Percentiles rank a stretch among this genome's conserved stretches.
These are phyloP conservation scores for Ascoidea asiatica DNA, from an alignment of 805 yeast genomes.

Conservation along the genomic window DNA sequence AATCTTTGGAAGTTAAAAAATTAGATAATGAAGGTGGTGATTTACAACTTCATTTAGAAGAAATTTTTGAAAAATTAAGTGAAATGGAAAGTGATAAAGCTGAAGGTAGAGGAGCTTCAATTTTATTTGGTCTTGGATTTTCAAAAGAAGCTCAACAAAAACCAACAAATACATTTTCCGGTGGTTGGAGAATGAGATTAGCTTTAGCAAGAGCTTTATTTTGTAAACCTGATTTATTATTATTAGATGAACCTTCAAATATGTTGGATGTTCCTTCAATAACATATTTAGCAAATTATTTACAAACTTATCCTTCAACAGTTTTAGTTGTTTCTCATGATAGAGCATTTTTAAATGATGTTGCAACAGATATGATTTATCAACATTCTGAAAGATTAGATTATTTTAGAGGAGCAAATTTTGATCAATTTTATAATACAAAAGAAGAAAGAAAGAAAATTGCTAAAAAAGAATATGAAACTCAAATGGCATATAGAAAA, in stretches of 20 bases:
- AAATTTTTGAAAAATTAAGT: constrained; percentile 64
- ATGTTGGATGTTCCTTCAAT: constrained; percentile 99
- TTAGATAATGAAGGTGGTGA: constrained; percentile 87
- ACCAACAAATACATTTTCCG: constrained; percentile 87
- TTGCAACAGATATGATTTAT: constrained; percentile 95
- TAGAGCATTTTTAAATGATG: constrained; percentile 91
- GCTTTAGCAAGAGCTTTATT: constrained; percentile 96
- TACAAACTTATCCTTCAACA: constrained; percentile 84
- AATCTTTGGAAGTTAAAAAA: constrained; percentile 57
- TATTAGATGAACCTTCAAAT: constrained; percentile 98
- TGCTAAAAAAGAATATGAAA: constrained; percentile 90
- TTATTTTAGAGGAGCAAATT: constrained; percentile 88
- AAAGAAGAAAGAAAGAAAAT: constrained; percentile 91
- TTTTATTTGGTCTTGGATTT: constrained; percentile 87
- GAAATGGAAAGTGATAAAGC: constrained; percentile 98
- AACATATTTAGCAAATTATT: constrained; percentile 80
- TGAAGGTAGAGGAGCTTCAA: constrained; percentile 92
- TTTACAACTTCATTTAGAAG: constrained; percentile 63
- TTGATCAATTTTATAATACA: constrained; percentile 85
- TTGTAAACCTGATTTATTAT: constrained; percentile 87
- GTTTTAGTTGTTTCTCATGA: constrained; percentile 96
- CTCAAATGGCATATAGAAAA: constrained; percentile 89
- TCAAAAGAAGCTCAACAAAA: constrained; percentile 70
- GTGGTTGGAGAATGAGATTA: constrained; percentile 99
- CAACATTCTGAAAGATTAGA: constrained; percentile 96